Evolutionary conservation across 305 asterid species (phyloP).

Genomic region (Andrographis paniculata): DNA sequence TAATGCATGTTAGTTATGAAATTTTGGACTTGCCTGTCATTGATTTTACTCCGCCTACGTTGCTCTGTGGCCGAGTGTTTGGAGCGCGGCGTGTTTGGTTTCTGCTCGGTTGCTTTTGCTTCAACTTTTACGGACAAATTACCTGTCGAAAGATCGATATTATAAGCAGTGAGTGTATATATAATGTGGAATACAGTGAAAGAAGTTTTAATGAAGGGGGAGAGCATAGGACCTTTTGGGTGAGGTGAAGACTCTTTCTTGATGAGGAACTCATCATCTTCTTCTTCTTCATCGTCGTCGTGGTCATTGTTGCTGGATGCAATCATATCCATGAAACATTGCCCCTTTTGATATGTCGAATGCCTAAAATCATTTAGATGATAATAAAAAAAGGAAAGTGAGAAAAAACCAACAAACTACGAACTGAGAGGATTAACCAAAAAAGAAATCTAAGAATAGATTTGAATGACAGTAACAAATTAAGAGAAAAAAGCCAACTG

Average conservation of each 20-base stretch:
- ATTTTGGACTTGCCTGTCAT: constrained; percentile 88
- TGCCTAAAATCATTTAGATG: constrained; percentile 25
- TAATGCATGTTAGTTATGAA: too few relatives aligned
- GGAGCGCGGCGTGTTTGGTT: constrained; percentile 90
- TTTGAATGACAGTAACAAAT: too few relatives aligned
- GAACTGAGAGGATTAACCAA: too few relatives aligned
- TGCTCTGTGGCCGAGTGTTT: constrained; percentile 99
- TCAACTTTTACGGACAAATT: constrained; percentile 56
- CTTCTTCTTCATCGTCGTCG: constrained; percentile 83
- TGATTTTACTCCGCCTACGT: constrained; percentile 97
- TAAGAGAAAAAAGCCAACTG: not conserved
- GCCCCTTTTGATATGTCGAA: constrained; percentile 54
- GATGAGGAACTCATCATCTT: constrained; percentile 58
- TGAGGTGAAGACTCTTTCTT: constrained; percentile 64
- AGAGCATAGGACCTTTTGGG: constrained; percentile 45
- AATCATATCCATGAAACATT: constrained; percentile 70
- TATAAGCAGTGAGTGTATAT: constrained; percentile 6
- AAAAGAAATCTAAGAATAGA: too few relatives aligned
- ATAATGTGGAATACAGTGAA: not conserved
- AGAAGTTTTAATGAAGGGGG: not conserved
- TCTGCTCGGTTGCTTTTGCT: constrained; percentile 55
- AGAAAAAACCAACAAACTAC: too few relatives aligned
- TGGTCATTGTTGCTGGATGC: constrained; percentile 55
- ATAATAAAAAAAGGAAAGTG: not conserved
- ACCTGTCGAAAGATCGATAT: constrained; percentile 32